phyloP scores from a whole-genome alignment of 2,329 filamentous ascomycete species.

The Phialocephala subalpina region DNA sequence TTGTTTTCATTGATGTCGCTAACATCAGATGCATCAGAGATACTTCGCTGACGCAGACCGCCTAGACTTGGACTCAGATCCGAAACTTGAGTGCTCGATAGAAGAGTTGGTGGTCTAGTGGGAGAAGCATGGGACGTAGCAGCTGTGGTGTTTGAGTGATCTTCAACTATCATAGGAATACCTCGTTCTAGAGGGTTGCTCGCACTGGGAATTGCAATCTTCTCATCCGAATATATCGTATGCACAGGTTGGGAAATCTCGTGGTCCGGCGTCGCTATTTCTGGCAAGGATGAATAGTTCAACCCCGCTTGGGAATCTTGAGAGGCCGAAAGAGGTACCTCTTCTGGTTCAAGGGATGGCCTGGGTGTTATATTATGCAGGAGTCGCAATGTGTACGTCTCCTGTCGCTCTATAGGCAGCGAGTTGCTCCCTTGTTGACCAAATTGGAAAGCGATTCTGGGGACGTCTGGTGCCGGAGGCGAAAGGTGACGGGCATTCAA shows the following conservation, averaged over 20 bases:
- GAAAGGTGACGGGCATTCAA: slow-evolving; percentile 7
- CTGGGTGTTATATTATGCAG: slow-evolving; percentile 14
- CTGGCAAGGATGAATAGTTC: slow-evolving; percentile 20
- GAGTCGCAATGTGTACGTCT: slow-evolving; percentile 9
- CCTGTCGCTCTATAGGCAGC: not conserved
- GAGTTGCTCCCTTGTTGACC: not conserved
- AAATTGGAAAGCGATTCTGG: slow-evolving; percentile 6
- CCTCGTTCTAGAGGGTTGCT: not conserved
- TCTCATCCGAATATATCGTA: slow-evolving; percentile 23
- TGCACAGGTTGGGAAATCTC: slow-evolving; percentile 22
- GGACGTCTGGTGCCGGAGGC: slow-evolving; percentile 9
- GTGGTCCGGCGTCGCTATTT: slow-evolving; percentile 16
- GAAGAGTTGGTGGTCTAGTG: not conserved
- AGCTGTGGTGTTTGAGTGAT: slow-evolving; percentile 9
- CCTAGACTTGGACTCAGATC: slow-evolving; percentile 24
- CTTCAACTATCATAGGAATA: slow-evolving; percentile 9
- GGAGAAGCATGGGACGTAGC: slow-evolving; percentile 11
- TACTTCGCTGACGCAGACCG: slow-evolving; percentile 24
- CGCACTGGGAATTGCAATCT: slow-evolving; percentile 17
- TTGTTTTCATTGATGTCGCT: slow-evolving; percentile 20
- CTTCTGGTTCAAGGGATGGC: slow-evolving; percentile 17
- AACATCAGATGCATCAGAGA: slow-evolving; percentile 27
- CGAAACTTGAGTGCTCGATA: slow-evolving; percentile 3
- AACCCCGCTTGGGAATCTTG: slow-evolving; percentile 14
- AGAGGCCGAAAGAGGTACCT: not conserved